Base-by-base conservation (phyloP, 192 early-diverging fungal species). In the Mortierella antarctica region DNA sequence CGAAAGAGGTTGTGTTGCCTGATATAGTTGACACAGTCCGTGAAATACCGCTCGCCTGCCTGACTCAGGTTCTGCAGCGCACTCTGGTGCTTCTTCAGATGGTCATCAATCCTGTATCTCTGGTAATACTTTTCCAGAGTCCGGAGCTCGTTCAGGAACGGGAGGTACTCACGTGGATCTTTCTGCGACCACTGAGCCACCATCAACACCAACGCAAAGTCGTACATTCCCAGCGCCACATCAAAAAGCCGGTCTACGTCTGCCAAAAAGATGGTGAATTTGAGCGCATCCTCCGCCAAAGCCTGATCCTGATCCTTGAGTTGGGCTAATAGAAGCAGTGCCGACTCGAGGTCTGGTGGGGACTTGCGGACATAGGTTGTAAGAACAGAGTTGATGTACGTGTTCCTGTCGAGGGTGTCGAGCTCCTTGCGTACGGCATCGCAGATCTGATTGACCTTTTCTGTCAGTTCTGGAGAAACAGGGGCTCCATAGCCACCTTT, bases 131-230 rank as follows among this genome's bases (percentile, higher is more conserved):
- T 86, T 39, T 91, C 85, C n/a, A 96, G 78, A 18, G 87, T 87
- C 31, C 94, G 89, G 44, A 99, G 90, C 57, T 92, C 91, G 44
- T 92, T 86, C 54, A 99, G 83, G 75, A 96, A 96, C 0, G 96
- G 91, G 44, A 99, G 82, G 66, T 97, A 99, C 84, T 99, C 98
- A 40, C 95, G 86, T 20, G 97, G 97, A 88, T 99, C 97, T 84
- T 93, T 97, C 66, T 99, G 96, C 23, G 95, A 95, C 82, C 95
- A 93, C 76, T 98, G 96, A n/a, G 96, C 98, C 45, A 98, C 95
- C 91, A 97, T 92, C 41, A 99, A 78, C 2, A 96, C 95, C 41
- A 99, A 83, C 14, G 90, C 84, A 75, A 99, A 94, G 67, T 99
- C 95, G 73, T 99, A 99, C 88, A 96, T 91, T 9, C 95, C 96